phyloP scores from a whole-genome alignment of 495 filamentous ascomycete genomes.

The Daldinia vernicosa region DNA sequence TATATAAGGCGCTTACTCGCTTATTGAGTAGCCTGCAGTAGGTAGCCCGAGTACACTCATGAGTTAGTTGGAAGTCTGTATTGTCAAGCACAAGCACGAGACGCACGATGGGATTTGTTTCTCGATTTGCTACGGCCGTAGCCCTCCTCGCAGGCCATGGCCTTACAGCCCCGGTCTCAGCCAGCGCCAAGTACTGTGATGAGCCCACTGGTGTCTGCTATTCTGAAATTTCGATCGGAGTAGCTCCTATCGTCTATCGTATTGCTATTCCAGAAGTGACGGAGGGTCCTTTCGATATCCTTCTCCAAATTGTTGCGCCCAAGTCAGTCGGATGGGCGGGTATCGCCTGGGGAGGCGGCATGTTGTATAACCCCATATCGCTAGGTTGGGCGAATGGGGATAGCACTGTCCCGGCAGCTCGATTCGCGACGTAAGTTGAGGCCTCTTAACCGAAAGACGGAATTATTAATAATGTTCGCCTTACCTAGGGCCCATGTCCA shows the following conservation, averaged over 20 bases:
- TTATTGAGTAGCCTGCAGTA: neutral
- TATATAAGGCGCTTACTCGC: conserved; percentile 33
- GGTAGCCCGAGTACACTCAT: conserved; percentile 7
- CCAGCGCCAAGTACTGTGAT: conserved; percentile 51
- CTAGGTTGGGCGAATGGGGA: conserved; percentile 58
- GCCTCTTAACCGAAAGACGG: neutral
- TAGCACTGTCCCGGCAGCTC: conserved; percentile 51
- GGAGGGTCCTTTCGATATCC: conserved; percentile 56
- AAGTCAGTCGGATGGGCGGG: conserved; percentile 56
- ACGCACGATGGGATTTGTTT: conserved; percentile 29
- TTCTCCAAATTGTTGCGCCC: conserved; percentile 57
- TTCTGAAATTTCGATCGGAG: conserved; percentile 47
- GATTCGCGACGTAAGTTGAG: conserved; percentile 55
- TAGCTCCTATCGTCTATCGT: conserved; percentile 51
- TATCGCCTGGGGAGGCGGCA: conserved; percentile 60
- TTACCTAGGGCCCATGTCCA: conserved; percentile 49
- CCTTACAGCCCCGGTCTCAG: conserved; percentile 21
- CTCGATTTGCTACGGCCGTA: conserved; percentile 27
- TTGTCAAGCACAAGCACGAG: conserved; percentile 16
- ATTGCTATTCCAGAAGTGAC: conserved; percentile 59
- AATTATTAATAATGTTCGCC: conserved; percentile 25
- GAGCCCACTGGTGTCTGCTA: conserved; percentile 52
- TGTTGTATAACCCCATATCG: conserved; percentile 60
- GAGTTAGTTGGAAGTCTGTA: neutral
- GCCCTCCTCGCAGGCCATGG: conserved; percentile 25